A percentile compares a stretch with the other conserved stretches of the same genome.
Evolutionary conservation across 1,284 basidiomycete species (phyloP).

Genomic region (Mycocalia duriaeana): DNA sequence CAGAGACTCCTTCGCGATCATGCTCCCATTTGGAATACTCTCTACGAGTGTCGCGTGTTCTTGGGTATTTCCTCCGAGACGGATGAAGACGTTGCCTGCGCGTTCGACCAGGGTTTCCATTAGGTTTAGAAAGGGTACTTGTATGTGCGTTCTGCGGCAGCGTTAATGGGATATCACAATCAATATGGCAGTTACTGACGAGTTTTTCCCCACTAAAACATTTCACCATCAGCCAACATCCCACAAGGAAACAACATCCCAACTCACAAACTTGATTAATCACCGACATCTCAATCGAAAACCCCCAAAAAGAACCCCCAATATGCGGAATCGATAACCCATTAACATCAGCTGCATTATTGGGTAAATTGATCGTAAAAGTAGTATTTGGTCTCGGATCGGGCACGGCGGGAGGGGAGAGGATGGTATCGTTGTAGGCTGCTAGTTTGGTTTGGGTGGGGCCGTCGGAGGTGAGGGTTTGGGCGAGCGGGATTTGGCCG

Average conservation of each 20-base stretch:
- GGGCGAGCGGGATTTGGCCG: slow-evolving; percentile 28
- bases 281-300: slow-evolving; percentile 69
- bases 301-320: slow-evolving; percentile 56
- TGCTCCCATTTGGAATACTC: slow-evolving; percentile 37
- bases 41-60: slow-evolving; percentile 52
- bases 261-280: slow-evolving; percentile 53
- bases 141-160: slow-evolving; percentile 36
- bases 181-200: too few relatives aligned
- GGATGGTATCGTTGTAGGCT: slow-evolving; percentile 40
- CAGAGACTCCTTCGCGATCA: slow-evolving; percentile 43
- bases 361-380: slow-evolving; percentile 34
- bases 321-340: slow-evolving; percentile 49
- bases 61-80: slow-evolving; percentile 75
- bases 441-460: slow-evolving; percentile 24
- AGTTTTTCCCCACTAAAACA: slow-evolving; percentile 45
- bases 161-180: too few relatives aligned
- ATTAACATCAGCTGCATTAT: slow-evolving; percentile 31
- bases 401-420: slow-evolving; percentile 41
- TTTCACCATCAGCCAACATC: too few relatives aligned
- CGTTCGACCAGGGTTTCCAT: slow-evolving; percentile 60
- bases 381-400: slow-evolving; percentile 31
- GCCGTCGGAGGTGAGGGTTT: slow-evolving; percentile 21
- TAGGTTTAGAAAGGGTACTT: slow-evolving; percentile 68
- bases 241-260: too few relatives aligned
- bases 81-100: slow-evolving; percentile 54